Percentiles rank a stretch among this genome's conserved stretches.
phyloP scores from a whole-genome alignment of 2,329 filamentous ascomycete species.

The Scleromitrula shiraiana region DNA sequence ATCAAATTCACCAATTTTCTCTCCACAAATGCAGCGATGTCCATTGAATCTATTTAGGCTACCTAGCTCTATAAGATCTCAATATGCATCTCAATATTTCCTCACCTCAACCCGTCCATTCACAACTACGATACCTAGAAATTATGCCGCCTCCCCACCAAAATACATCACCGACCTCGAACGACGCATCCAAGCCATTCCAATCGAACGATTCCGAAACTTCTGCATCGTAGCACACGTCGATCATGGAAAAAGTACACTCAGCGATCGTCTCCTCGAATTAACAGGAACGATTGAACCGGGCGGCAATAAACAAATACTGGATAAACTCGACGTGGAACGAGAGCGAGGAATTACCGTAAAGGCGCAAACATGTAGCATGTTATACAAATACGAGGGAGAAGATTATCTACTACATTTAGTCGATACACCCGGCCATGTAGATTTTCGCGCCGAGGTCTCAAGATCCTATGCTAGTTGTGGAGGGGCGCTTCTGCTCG shows the following conservation, averaged over 20 bases:
- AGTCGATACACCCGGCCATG: constrained; percentile 94
- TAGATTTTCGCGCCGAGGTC: constrained; percentile 95
- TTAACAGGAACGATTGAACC: constrained; percentile 86
- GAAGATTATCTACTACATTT: constrained; percentile 89
- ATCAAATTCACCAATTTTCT: constrained; percentile 7
- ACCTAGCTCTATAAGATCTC: constrained; percentile 26
- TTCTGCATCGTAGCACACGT: constrained; percentile 99
- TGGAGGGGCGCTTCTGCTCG: constrained; percentile 82
- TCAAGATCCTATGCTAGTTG: constrained; percentile 94
- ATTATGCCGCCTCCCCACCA: constrained; percentile 20
- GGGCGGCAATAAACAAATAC: constrained; percentile 84
- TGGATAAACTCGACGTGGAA: constrained; percentile 96
- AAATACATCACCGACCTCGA: constrained; percentile 39
- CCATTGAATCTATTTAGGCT: constrained; percentile 28
- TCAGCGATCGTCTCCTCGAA: constrained; percentile 87
- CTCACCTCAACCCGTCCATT: constrained; percentile 16
- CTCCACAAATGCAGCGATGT: constrained; percentile 31
- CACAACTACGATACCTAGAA: constrained; percentile 23
- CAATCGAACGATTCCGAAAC: constrained; percentile 76
- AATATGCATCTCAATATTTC: constrained; percentile 25
- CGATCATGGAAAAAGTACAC: constrained; percentile 96
- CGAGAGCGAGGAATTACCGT: constrained; percentile 94
- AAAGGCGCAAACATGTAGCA: constrained; percentile 96
- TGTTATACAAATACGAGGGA: constrained; percentile 84
- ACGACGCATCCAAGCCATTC: constrained; percentile 61